Evolutionary conservation across 208 protist genomes (phyloP).

Genomic region (Acanthamoeba healyi): DNA sequence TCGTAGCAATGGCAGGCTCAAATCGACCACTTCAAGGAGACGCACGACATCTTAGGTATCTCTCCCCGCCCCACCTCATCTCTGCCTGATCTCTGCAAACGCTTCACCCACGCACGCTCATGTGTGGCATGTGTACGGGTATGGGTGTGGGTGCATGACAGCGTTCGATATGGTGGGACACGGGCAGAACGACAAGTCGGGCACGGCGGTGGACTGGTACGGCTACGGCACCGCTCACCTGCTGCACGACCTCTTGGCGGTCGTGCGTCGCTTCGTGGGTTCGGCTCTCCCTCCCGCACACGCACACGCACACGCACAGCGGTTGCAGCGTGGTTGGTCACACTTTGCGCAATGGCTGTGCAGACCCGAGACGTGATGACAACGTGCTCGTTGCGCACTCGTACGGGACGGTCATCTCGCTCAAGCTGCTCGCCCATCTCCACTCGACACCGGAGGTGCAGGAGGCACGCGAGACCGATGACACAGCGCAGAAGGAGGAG

Average conservation of each 20-base stretch:
- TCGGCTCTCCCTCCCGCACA: too few relatives aligned
- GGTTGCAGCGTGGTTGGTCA: background rate
- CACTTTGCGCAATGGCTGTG: background rate
- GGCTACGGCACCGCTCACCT: background rate
- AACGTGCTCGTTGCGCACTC: constrained; percentile 50
- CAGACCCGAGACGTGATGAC: background rate
- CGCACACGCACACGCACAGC: background rate
- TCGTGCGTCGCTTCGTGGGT: constrained; percentile 8
- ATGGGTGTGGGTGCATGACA: background rate
- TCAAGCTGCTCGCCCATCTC: constrained; percentile 23
- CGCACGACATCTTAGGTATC: constrained; percentile 9
- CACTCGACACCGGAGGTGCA: background rate
- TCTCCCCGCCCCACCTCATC: background rate
- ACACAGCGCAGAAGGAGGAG: background rate
- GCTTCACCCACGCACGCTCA: background rate
- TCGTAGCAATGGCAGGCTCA: constrained; percentile 32
- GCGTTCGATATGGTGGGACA: constrained; percentile 36
- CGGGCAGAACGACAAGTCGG: background rate
- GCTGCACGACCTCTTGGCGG: background rate
- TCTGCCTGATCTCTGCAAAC: background rate
- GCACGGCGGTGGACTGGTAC: background rate
- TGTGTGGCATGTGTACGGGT: too few relatives aligned
- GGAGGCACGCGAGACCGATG: background rate
- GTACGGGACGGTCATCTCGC: background rate
- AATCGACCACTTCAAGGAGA: constrained; percentile 22